Percentiles rank a stretch among this genome's conserved stretches.
Conservation (phyloP, 1,139 yeast genomes). For the Candida labiduridarum region DNA sequence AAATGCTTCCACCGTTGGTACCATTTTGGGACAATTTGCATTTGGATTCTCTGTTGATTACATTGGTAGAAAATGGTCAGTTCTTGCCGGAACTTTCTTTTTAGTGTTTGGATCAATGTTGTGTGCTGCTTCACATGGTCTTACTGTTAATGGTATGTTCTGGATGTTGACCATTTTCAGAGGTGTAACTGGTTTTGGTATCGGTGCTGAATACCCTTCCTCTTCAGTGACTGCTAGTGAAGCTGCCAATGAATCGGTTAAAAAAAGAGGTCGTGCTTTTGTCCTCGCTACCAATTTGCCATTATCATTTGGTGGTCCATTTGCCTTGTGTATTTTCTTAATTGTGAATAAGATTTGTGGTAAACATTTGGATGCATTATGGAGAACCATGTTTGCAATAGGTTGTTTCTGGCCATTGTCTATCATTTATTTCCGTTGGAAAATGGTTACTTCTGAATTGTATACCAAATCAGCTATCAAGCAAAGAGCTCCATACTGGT, state of each 20-base stretch:
- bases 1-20: conserved; percentile 53
- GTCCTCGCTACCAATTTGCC: conserved; percentile 73
- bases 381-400: conserved; percentile 77
- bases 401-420: conserved; percentile 76
- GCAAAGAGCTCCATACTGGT: conserved; percentile 46
- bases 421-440: conserved; percentile 70
- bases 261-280: conserved; percentile 65
- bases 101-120: conserved; percentile 47
- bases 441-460: conserved; percentile 66
- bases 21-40: conserved; percentile 51
- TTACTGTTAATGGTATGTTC: conserved; percentile 46
- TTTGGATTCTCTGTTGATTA: conserved; percentile 50
- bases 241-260: conserved; percentile 66
- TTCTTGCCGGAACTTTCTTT: conserved; percentile 47
- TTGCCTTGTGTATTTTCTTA: conserved; percentile 66
- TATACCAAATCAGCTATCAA: conserved; percentile 50
- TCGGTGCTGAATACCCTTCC: conserved; percentile 79
- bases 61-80: conserved; percentile 50
- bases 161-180: conserved; percentile 74
- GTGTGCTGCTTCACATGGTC: conserved; percentile 55
- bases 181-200: conserved; percentile 73
- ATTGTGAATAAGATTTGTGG: conserved; percentile 65
- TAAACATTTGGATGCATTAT: conserved; percentile 53
- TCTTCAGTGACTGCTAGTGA: conserved; percentile 71
- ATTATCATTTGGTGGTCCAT: conserved; percentile 74